Conservation (phyloP, 2,329 filamentous ascomycete genomes). For the Sphaerulina vaccinii region DNA sequence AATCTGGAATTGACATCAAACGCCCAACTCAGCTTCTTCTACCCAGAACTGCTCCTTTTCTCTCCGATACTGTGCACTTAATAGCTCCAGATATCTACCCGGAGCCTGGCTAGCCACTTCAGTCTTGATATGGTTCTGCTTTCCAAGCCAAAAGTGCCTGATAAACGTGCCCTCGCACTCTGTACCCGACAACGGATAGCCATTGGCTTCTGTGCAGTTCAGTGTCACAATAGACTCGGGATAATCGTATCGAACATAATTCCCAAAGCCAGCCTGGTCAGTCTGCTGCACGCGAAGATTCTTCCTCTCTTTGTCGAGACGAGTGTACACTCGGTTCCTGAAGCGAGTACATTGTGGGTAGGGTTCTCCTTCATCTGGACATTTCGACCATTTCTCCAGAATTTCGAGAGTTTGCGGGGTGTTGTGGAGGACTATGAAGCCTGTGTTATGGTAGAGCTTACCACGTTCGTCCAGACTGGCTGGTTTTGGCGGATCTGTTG, state of each 20-base stretch:
- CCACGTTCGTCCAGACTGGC: slow-evolving; percentile 2
- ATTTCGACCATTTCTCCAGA: slow-evolving; percentile 8
- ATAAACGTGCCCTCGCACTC: slow-evolving; percentile 12
- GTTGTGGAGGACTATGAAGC: slow-evolving; percentile 12
- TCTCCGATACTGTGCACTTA: slow-evolving; percentile 5
- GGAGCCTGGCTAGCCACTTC: slow-evolving; percentile 6
- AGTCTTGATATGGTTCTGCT: slow-evolving; percentile 8
- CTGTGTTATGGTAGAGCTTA: slow-evolving; percentile 11
- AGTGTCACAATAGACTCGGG: slow-evolving; percentile 2
- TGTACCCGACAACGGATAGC: slow-evolving; percentile 7
- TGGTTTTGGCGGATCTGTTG: slow-evolving; percentile 1
- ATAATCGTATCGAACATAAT: slow-evolving; percentile 12
- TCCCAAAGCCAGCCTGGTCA: slow-evolving; percentile 16
- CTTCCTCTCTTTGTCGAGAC: background rate
- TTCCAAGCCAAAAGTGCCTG: slow-evolving; percentile 12
- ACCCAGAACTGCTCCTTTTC: slow-evolving; percentile 9
- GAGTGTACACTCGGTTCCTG: background rate
- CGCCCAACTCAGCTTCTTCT: background rate
- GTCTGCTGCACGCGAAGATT: background rate
- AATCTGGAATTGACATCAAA: no score
- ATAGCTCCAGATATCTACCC: slow-evolving; percentile 8
- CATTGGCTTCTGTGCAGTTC: slow-evolving; percentile 11
- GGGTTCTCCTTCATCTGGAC: slow-evolving; percentile 8
- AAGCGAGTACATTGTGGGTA: slow-evolving; percentile 10
- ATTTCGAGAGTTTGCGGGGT: slow-evolving; percentile 9